Base-by-base conservation (phyloP, 2,329 filamentous ascomycete genomes). In the Paracoccidioides brasiliensis region DNA sequence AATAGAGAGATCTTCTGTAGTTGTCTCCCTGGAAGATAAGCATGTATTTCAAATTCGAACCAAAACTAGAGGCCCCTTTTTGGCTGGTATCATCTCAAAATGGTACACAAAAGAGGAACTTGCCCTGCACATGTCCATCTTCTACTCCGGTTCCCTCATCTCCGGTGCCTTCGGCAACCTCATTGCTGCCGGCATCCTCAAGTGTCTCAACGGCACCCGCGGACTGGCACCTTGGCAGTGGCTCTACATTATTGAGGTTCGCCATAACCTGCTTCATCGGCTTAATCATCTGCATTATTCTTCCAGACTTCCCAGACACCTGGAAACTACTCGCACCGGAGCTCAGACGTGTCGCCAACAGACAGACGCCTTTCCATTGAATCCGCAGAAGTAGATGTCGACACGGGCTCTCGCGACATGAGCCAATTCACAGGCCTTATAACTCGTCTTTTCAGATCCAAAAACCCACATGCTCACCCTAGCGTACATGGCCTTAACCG, bases 81-180 rank as follows among this genome's bases (percentile, higher is more conserved):
- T 74, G 61, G 64, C 75, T 10, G 76, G 75, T 6, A 70, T 73
- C 7, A 63, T 78, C 7, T 74, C 71, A 5, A 74, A 72, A 58
- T 79, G 76, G 76, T 80, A 80, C 59, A 80, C 76, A 1, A 75
- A 75, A 52, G 71, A 74, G 35, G 78, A 80, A 57, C 63, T 80
- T 14, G 73, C 73, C 3, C 69, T 76, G 44, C 72, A 78, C 4
- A 78, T 74, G 60, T 73, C 73, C n/a, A 72, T 79, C 45, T 73
- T 80, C 55, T 80, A 78, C 63, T 74, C 75, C 3, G 77, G 76
- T 3, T 74, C 72, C 1, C 64, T 78, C 22, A 69, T 80, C 35
- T 73, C 72, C 53, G 74, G 67, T 48, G 77, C 77, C 1, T 80
- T 80, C 60, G 76, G 76, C n/a, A 77, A 74, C 22, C 68, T 80